Evolutionary conservation across 164 flowering plant species (phyloP), one percentile per base, ranked within the genome.

Genomic region (Malania oleifera): DNA sequence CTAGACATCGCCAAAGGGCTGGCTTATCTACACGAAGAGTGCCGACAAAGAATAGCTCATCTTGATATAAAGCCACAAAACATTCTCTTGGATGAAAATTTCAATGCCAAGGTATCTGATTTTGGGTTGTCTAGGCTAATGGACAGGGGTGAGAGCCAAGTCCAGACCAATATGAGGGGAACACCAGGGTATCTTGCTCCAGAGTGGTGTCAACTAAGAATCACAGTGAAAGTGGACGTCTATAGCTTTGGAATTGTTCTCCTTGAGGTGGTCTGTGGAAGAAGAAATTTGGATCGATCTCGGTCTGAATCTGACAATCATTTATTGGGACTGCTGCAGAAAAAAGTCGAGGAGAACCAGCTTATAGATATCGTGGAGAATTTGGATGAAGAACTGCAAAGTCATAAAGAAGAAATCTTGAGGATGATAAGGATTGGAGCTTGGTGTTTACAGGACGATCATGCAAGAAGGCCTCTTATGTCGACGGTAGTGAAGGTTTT

Each of bases 101-200:
- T 43, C 46, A 43, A 43, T 43, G 46, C 46, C 19, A 43, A 43
- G 46, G 46, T 43, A 1, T 43, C 46, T 43, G 46, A 43, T 43
- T 43, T 43, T 18, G 29, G 52, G 29, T 46, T 58, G 31, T 58
- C 61, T 3, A 43, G 12, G 38, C 51, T 57, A 10, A 41, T 57
- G 15, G 60, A 27, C 23, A 43, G 50, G 45, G 60, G 44, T 28
- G 60, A 57, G 51, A 58, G 52, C 52, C 61, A 58, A 58, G 61
- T 29, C 8, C 52, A 28, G 5, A 45, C 46, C 5, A 11, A 43
- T 20, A 43, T 43, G 46, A 43, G 46, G n/a, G 46, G 46, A 43
- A 43, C 46, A 2, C 46, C 46, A 2, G 46, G 46, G 3, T 43
- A 43, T 43, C 52, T 48, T 13, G 52, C 52, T 48, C 52, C 52